Conservation (phyloP, 169 alveolate species). For the Toxoplasma gondii region DNA sequence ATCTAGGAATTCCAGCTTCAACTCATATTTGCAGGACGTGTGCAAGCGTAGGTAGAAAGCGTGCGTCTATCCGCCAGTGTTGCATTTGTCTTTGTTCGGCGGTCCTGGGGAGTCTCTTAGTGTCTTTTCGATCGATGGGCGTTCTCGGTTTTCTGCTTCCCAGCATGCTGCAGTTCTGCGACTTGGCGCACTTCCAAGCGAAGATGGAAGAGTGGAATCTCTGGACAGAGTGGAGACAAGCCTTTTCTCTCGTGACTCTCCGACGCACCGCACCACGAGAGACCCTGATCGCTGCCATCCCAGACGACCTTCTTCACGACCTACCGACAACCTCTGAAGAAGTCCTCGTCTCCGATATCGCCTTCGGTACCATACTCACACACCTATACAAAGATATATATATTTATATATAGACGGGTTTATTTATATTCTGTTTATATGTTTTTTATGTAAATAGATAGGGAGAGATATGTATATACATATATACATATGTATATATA, state of each 20-base stretch:
- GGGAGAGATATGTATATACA: neutral
- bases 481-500: neutral
- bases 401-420: neutral
- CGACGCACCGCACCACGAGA: neutral
- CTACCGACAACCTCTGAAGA: slow-evolving; percentile 7
- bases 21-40: too few species aligned
- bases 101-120: too few species aligned
- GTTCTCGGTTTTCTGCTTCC: neutral
- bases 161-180: slow-evolving; percentile 6
- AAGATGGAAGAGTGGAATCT: slow-evolving; percentile 1
- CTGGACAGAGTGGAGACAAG: neutral
- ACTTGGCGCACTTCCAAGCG: neutral
- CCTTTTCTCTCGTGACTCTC: neutral
- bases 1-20: too few species aligned
- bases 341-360: slow-evolving; percentile 19
- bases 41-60: too few species aligned
- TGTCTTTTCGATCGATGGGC: too few species aligned
- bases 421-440: too few species aligned
- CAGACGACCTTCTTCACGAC: neutral
- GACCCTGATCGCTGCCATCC: neutral
- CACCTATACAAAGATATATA: too few species aligned
- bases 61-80: too few species aligned
- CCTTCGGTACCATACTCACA: neutral
- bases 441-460: too few species aligned
- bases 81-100: too few species aligned